phyloP scores from a whole-genome alignment of 768 basidiomycete species.

The Pleurotus djamor region DNA sequence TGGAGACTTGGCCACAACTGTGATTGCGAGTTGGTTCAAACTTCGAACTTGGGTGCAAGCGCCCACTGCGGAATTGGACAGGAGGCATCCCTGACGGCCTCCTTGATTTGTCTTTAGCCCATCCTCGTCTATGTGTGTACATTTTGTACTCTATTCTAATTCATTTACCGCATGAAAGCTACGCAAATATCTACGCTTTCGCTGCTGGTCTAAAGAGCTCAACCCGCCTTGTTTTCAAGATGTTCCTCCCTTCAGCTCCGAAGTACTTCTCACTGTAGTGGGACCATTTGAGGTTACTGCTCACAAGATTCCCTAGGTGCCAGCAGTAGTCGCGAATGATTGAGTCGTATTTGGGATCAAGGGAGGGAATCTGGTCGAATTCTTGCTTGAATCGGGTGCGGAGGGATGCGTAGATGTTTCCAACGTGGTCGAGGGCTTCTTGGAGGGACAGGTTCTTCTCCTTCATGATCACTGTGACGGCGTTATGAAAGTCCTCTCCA shows the following conservation, averaged over 20 bases:
- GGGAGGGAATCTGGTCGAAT: conserved; percentile 35
- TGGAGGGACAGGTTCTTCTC: conserved; percentile 34
- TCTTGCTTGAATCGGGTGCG: conserved; percentile 33
- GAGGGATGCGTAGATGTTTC: conserved; percentile 28
- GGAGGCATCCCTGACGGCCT: too few species aligned
- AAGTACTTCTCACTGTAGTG: conserved; percentile 44
- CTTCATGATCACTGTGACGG: conserved; percentile 52
- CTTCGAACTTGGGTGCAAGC: too few species aligned
- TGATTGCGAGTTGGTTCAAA: too few species aligned
- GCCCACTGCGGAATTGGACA: too few species aligned
- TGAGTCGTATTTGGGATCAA: conserved; percentile 37
- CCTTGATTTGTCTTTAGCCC: too few species aligned
- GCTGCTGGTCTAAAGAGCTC: neutral
- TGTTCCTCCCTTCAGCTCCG: conserved; percentile 25
- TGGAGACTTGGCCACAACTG: too few species aligned
- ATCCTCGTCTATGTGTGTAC: too few species aligned
- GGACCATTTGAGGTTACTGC: conserved; percentile 48
- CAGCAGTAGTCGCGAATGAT: conserved; percentile 39
- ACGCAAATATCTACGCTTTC: too few species aligned
- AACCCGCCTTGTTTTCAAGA: conserved; percentile 16
- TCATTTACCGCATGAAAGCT: too few species aligned
- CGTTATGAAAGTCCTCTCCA: conserved; percentile 36
- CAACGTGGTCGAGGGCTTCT: conserved; percentile 36
- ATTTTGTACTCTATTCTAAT: too few species aligned
- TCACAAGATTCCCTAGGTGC: conserved; percentile 51